Evolutionary conservation across 1,284 basidiomycete genomes (phyloP), one percentile per base, ranked within the genome.

Genomic region (Ustilago hordei): DNA sequence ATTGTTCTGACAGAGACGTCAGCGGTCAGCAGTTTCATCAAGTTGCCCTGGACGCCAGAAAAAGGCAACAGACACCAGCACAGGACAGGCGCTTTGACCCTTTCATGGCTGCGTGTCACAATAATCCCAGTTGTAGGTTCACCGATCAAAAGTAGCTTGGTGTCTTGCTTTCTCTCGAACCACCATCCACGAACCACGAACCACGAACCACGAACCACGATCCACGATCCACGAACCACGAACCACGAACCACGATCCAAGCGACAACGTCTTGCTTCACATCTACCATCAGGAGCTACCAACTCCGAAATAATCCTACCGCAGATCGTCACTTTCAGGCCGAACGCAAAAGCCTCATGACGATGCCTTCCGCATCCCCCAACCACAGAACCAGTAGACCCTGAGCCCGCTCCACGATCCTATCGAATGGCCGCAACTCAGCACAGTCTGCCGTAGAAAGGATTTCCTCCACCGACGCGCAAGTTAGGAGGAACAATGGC

Each of bases 401-500:
- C 8, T 50, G 11, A 50, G 31, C 48, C 15, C 28, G 23, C 8
- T 12, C 13, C 28, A 12, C 31, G 48, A 50, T 28, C 39, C 31
- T 6, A 6, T 19, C 35, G 57, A 45, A 59, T 59, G 43, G 4
- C 57, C 31, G 7, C 13, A 13, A 8, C 13, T 23, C 19, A 19
- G 28, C 36, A 28, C 45, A 48, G 19, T 43, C 31, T 43, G 32
- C 38, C 61, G 41, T 32, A 56, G 19, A 45, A 39, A 8, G 45
- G 61, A 36, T n/a, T 28, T 17, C 31, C 28, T 31, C 31, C 15
- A 28, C 48, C n/a, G 13, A 11, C 8, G 13, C 19, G n/a, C 28
- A 17, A 55, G 15, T 36, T 38, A 8, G 36, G 34, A 19, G 23
- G 23, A 28, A 56, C 15, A 41, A 77, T 77, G 75, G 43, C 66